Conservation (phyloP, 2,329 filamentous ascomycete species). For the Pseudonectria foliicola region DNA sequence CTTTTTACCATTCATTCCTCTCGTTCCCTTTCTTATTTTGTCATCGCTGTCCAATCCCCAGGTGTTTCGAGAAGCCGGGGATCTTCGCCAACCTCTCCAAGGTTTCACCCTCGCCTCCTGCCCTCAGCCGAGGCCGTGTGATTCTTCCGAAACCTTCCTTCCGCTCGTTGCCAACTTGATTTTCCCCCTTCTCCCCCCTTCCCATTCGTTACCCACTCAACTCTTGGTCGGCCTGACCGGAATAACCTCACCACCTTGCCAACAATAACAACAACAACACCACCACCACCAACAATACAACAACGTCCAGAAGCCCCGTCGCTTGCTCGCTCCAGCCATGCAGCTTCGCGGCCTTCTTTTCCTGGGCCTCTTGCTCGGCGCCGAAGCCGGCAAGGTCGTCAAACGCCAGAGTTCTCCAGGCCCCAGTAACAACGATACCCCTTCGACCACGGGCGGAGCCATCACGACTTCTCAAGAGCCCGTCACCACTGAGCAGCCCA, state of each 20-base stretch:
- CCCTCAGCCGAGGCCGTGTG: no score
- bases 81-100: no score
- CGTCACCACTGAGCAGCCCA: conserved; percentile 1
- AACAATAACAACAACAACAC: neutral
- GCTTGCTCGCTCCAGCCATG: conserved; percentile 11
- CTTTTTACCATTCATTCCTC: conserved; percentile 1
- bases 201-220: conserved; percentile 4
- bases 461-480: conserved; percentile 2
- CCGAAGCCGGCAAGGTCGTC: conserved; percentile 14
- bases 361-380: conserved; percentile 17
- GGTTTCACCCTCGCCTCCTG: no score
- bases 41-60: no score
- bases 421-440: neutral
- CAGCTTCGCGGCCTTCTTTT: conserved; percentile 19
- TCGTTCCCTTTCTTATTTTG: no score
- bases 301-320: no score
- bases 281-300: neutral
- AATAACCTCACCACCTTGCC: neutral
- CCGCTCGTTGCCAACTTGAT: neutral
- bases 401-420: conserved; percentile 3
- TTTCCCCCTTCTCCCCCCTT: conserved; percentile 5
- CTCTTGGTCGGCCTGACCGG: conserved; percentile 1
- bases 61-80: no score
- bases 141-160: no score
- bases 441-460: conserved; percentile 5